Conservation (phyloP, 2,329 filamentous ascomycete genomes). For the Aspergillus melleus region DNA sequence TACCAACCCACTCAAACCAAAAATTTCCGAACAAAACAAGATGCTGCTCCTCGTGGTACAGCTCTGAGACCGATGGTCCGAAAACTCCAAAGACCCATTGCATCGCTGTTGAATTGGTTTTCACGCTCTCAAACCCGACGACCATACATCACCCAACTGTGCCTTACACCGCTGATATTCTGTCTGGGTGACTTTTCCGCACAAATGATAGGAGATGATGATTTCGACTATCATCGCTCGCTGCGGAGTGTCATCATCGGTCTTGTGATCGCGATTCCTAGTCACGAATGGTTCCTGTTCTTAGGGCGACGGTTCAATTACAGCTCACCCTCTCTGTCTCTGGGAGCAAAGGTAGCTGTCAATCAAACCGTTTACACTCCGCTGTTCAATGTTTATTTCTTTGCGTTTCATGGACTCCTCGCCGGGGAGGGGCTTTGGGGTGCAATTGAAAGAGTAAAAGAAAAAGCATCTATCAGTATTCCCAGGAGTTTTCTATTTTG, state of each 20-base stretch:
- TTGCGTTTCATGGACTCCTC: constrained; percentile 1
- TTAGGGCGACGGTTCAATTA: constrained; percentile 3
- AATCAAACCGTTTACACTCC: not conserved
- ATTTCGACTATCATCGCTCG: constrained; percentile 1
- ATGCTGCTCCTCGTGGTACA: not conserved
- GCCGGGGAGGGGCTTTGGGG: not conserved
- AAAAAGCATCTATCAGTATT: not conserved
- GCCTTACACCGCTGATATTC: constrained; percentile 2
- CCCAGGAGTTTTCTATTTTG: constrained; percentile 1
- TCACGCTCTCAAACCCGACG: not conserved
- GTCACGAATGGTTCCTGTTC: constrained; percentile 2
- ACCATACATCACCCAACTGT: constrained; percentile 1
- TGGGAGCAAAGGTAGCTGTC: not conserved
- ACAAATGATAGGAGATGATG: not conserved
- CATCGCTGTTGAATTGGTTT: not conserved
- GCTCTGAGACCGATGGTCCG: not conserved
- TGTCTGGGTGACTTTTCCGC: not conserved
- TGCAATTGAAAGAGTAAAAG: not conserved
- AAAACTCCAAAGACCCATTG: not conserved
- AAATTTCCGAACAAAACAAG: not conserved
- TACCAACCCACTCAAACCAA: not conserved
- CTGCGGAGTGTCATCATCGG: not conserved
- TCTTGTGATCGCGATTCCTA: constrained; percentile 1
- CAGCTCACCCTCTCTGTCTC: not conserved
- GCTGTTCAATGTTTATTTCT: constrained; percentile 3